Conservation (phyloP, 139 green algal species). For the Chlamydomonas eustigma region DNA sequence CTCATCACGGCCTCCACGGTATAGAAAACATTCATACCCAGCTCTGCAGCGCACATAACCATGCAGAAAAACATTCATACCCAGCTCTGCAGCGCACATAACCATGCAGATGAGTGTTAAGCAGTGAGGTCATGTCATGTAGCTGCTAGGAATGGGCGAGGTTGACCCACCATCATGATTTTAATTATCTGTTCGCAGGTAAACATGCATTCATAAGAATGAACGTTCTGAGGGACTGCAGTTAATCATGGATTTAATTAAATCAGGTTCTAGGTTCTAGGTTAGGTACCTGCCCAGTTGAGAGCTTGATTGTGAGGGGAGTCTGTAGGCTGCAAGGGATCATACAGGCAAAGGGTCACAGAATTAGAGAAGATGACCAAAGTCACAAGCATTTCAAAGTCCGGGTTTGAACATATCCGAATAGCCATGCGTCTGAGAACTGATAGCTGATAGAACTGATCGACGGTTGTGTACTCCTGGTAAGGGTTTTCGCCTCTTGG, state of each 20-base stretch:
- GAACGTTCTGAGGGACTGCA: no score
- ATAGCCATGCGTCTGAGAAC: background rate
- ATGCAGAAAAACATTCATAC: conserved; percentile 13
- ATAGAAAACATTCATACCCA: background rate
- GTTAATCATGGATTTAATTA: no score
- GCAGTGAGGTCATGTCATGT: conserved; percentile 8
- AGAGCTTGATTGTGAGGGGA: conserved; percentile 40
- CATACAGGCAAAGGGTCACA: conserved; percentile 55
- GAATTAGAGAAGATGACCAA: conserved; percentile 74
- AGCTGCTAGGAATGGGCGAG: no score
- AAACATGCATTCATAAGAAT: no score
- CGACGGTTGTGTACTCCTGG: background rate
- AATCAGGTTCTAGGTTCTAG: background rate
- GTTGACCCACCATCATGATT: no score
- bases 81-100: conserved; percentile 13
- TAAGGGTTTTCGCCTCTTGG: no score
- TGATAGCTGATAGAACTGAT: background rate
- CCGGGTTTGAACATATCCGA: conserved; percentile 12
- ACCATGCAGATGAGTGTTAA: conserved; percentile 10
- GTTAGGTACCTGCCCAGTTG: conserved; percentile 38
- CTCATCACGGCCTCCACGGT: conserved; percentile 11
- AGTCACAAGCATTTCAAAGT: conserved; percentile 65
- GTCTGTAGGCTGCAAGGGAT: conserved; percentile 41
- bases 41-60: conserved; percentile 11
- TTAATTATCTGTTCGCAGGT: no score